Evolutionary conservation across 2,329 filamentous ascomycete species (phyloP), one percentile per base, ranked within the genome.

Genomic region (Aspergillus proliferans): DNA sequence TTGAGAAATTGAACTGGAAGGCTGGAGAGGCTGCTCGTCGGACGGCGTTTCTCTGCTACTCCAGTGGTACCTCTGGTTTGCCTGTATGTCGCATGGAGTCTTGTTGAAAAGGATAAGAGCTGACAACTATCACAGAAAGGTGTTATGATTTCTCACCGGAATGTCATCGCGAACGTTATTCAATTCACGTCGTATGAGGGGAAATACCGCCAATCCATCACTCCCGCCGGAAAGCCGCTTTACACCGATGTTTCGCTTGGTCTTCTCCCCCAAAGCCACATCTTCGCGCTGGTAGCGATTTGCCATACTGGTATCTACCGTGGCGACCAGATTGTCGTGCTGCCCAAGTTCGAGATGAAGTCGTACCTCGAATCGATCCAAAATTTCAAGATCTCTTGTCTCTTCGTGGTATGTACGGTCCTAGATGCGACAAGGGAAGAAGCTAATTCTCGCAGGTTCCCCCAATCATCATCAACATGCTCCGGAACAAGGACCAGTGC

Each of bases 181-280:
- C 86, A 90, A 63, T 75, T 84, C 47, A 62, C 60, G 6, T 62
- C 75, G 0, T 82, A 69, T 52, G 81, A 85, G 40, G 64, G 69
- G 28, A 58, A 64, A 1, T 60, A 58, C 39, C 64, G 69, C 6
- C 53, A 60, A 3, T 34, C 38, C 2, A 46, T 58, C 24, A 54
- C 45, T 9, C 38, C 50, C 57, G 59, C 51, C 56, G 79, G 56
- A 62, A 70, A 41, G 60, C 69, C 50, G 71, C 34, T 84, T 79
- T 40, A 77, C 55, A 76, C 69, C 0, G 80, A 83, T 46, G 73
- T 78, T 18, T 71, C 67, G 2, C 76, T 91, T 0, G 87, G 86
- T 4, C 73, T 92, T n/a, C 73, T 92, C 0, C 87, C 87, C 0
- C 82, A 89, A 61, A 90, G 85, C 56, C 88, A 94, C 60, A 93